Conservation (phyloP, 805 yeast species). For the Saccharomyces eubayanus region DNA sequence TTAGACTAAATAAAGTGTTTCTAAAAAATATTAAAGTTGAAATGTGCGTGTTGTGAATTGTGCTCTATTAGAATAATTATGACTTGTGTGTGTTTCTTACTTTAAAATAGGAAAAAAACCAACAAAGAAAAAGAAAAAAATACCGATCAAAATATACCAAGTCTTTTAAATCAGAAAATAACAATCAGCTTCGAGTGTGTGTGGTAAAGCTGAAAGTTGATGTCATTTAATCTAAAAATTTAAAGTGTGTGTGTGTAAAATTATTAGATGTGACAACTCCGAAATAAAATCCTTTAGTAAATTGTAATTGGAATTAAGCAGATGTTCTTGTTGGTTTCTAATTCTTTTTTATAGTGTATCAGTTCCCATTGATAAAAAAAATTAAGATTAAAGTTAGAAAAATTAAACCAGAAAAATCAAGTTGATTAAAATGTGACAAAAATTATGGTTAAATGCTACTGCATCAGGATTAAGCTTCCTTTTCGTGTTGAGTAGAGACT, state of each 20-base stretch:
- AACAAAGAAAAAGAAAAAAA: not conserved
- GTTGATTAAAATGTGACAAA: not conserved
- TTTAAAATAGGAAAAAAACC: not conserved
- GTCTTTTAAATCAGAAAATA: not conserved
- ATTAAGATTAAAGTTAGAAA: not conserved
- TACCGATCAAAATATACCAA: not conserved
- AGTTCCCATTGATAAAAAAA: not conserved
- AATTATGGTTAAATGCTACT: not conserved
- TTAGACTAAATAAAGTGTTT: not conserved
- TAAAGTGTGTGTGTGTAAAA: not conserved
- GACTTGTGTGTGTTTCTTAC: not conserved
- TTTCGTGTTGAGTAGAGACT: constrained; percentile 85
- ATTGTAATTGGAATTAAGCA: not conserved
- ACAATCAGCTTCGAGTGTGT: not conserved
- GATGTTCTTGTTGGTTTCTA: not conserved
- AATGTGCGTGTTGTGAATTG: not conserved
- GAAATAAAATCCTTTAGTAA: not conserved
- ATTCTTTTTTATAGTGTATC: not conserved
- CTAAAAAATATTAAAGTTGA: not conserved
- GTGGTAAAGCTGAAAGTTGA: not conserved
- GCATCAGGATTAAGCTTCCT: constrained; percentile 43
- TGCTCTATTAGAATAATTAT: not conserved
- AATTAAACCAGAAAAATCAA: not conserved
- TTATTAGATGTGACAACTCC: not conserved
- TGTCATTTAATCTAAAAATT: not conserved